phyloP scores from a whole-genome alignment of 768 basidiomycete species.

The Chlorophyllum brunneum region DNA sequence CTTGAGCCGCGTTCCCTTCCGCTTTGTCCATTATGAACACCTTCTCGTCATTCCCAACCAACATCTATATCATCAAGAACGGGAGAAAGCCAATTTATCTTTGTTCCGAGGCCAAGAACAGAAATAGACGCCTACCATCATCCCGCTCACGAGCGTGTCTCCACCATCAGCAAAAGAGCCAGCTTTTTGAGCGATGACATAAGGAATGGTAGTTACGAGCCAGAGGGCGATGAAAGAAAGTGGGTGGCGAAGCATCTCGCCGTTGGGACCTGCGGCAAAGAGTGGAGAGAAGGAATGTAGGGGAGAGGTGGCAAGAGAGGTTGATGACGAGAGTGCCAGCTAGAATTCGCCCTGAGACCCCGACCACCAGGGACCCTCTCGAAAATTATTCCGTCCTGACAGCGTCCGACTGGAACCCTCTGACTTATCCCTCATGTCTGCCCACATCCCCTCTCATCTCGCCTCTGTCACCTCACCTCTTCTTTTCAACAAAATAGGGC shows the following conservation, averaged over 20 bases:
- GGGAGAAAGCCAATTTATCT: not conserved
- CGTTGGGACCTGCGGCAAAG: not conserved
- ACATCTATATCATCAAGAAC: conserved; percentile 47
- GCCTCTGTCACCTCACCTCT: too few relatives aligned
- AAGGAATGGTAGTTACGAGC: conserved; percentile 33
- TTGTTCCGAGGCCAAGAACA: not conserved
- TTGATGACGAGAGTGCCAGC: too few relatives aligned
- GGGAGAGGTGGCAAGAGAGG: not conserved
- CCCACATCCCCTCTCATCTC: too few relatives aligned
- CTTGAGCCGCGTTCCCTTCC: conserved; percentile 64
- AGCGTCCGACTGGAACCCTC: too few relatives aligned
- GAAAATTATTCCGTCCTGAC: too few relatives aligned
- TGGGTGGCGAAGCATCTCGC: not conserved
- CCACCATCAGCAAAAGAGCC: conserved; percentile 47
- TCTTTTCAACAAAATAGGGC: too few relatives aligned
- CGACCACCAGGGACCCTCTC: too few relatives aligned
- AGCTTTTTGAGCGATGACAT: conserved; percentile 30
- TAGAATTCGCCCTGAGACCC: too few relatives aligned
- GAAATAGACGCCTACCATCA: conserved; percentile 40
- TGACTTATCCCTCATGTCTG: too few relatives aligned
- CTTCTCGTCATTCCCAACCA: conserved; percentile 73
- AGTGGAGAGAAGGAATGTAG: not conserved
- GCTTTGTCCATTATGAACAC: conserved; percentile 94
- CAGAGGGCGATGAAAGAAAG: conserved; percentile 19
- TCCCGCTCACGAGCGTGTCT: conserved; percentile 42